A percentile compares a stretch with the other conserved stretches of the same genome.
These are phyloP conservation scores for Fusarium redolens DNA, from an alignment of 2,329 filamentous ascomycete genomes.

Conservation along the genomic window DNA sequence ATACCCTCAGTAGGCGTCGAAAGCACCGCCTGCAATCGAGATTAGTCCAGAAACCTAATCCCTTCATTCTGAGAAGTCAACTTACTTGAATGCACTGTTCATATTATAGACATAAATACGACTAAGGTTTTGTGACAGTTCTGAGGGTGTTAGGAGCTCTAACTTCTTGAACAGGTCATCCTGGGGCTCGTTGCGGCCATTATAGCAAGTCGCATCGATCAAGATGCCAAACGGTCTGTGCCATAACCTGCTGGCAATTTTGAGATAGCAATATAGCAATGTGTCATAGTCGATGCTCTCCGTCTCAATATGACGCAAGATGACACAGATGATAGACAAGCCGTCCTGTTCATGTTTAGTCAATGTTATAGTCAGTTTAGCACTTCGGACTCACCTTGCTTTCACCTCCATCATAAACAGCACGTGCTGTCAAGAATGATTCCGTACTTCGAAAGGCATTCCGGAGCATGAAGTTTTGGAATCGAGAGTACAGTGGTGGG, in stretches of 20 bases:
- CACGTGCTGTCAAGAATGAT: conserved; percentile 71
- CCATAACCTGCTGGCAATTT: conserved; percentile 78
- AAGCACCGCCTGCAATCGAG: conserved; percentile 66
- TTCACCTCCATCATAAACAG: conserved; percentile 77
- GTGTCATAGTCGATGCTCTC: conserved; percentile 75
- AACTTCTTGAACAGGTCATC: conserved; percentile 74
- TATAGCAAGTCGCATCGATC: conserved; percentile 77
- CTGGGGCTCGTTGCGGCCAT: conserved; percentile 72
- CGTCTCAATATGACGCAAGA: conserved; percentile 74
- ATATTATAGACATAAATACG: conserved; percentile 78
- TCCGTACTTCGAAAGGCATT: conserved; percentile 75
- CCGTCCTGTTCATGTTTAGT: conserved; percentile 64
- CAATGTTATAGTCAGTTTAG: not conserved
- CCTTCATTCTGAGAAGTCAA: not conserved
- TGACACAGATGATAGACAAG: conserved; percentile 75
- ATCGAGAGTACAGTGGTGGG: conserved; percentile 73
- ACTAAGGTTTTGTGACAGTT: conserved; percentile 68
- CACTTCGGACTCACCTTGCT: conserved; percentile 63
- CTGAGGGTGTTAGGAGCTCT: conserved; percentile 70
- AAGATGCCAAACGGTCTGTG: conserved; percentile 75
- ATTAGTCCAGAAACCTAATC: conserved; percentile 3
- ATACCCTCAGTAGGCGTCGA: conserved; percentile 70
- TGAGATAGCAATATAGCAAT: conserved; percentile 74
- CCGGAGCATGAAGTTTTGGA: conserved; percentile 78
- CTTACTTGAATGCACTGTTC: conserved; percentile 74